A percentile compares a stretch with the other conserved stretches of the same genome.
phyloP scores from a whole-genome alignment of 2,329 filamentous ascomycete genomes.

The Exophiala sp. region DNA sequence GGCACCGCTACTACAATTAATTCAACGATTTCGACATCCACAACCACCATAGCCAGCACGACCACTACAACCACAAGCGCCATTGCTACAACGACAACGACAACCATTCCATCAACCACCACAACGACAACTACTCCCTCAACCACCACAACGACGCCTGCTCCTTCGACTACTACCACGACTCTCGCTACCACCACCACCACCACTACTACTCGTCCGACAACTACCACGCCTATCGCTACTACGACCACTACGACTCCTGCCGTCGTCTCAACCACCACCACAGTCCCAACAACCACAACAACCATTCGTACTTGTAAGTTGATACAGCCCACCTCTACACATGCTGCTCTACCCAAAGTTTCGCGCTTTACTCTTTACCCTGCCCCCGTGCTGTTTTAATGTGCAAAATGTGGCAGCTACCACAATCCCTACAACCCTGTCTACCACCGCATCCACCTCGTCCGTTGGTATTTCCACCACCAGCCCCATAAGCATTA shows the following conservation, averaged over 20 bases:
- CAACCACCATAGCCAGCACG: neutral
- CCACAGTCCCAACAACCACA: conserved; percentile 2
- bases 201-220: conserved; percentile 6
- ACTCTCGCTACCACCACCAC: conserved; percentile 2
- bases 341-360: neutral
- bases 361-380: neutral
- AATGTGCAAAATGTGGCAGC: conserved; percentile 16
- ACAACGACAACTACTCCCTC: neutral
- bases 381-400: conserved; percentile 6
- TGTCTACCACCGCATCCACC: conserved; percentile 4
- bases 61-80: neutral
- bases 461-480: conserved; percentile 5
- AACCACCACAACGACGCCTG: neutral
- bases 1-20: neutral
- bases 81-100: neutral
- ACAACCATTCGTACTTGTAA: conserved; percentile 12
- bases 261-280: neutral
- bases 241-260: neutral
- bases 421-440: conserved; percentile 16
- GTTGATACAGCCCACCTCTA: conserved; percentile 3
- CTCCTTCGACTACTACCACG: neutral
- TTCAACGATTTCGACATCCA: neutral
- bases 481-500: conserved; percentile 5
- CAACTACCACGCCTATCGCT: neutral
- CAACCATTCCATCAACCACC: neutral